Conservation (phyloP, 2,329 filamentous ascomycete species). For the Colletotrichum camelliae region DNA sequence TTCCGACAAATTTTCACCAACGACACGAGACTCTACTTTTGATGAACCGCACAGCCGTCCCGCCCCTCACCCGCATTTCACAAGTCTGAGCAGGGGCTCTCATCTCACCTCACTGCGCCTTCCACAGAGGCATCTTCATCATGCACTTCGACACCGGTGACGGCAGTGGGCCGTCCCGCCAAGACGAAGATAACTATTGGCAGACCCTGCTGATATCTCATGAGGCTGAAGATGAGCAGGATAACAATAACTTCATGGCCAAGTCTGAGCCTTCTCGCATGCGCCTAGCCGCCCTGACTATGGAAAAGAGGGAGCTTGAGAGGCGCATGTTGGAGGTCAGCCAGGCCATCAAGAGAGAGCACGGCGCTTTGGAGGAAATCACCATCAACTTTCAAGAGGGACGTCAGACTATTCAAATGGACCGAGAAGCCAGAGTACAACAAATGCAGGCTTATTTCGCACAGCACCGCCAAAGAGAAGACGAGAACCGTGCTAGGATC, state of each 20-base stretch:
- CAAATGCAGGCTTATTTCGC: not conserved
- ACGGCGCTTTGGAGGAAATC: not conserved
- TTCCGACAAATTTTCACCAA: not conserved
- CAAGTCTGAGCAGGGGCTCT: not conserved
- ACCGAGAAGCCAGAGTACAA: not conserved
- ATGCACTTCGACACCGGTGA: conserved; percentile 11
- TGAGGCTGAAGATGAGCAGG: not conserved
- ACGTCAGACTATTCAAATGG: not conserved
- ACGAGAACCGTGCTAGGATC: not conserved
- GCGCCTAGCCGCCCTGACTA: not conserved
- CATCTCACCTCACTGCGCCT: not conserved
- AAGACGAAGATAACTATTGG: conserved; percentile 18
- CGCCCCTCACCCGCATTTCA: not conserved
- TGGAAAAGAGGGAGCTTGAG: conserved; percentile 12
- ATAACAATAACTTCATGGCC: not conserved
- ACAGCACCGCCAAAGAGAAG: not conserved
- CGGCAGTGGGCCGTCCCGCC: not conserved
- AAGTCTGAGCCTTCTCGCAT: not conserved
- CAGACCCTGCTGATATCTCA: not conserved
- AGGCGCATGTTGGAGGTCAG: not conserved
- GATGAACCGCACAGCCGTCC: not conserved
- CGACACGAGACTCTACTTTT: not conserved
- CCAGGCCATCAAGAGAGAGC: not conserved
- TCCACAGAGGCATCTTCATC: not conserved
- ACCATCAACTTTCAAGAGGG: not conserved